Evolutionary conservation across 257 asterid genomes (phyloP).

Genomic region (Marsdenia floribunda): DNA sequence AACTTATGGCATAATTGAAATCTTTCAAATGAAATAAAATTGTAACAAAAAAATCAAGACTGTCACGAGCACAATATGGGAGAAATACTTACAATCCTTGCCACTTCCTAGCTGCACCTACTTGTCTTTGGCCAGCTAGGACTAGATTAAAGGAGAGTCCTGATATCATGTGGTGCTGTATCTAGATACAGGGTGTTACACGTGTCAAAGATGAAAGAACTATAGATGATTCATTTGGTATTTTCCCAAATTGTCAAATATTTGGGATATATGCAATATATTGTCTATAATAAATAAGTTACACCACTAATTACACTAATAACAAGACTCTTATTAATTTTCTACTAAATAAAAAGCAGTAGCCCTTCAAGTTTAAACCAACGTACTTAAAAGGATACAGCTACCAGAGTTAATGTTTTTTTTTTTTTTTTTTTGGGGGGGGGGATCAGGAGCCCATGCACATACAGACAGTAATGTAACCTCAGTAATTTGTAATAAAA

Average conservation of each 20-base stretch:
- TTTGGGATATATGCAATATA: not conserved
- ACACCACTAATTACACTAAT: not conserved
- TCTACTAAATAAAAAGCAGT: not conserved
- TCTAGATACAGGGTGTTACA: not conserved
- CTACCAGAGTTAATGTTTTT: too few species aligned
- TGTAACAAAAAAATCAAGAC: not conserved
- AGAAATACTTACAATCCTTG: not conserved
- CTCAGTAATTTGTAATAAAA: not conserved
- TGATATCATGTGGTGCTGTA: not conserved
- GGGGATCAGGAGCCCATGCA: too few species aligned
- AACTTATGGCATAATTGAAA: not conserved
- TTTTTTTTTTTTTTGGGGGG: too few species aligned
- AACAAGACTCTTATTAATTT: not conserved
- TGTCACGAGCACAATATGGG: not conserved
- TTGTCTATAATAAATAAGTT: too few species aligned
- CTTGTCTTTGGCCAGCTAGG: not conserved
- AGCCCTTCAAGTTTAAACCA: not conserved
- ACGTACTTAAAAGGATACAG: not conserved
- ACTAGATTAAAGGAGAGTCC: not conserved
- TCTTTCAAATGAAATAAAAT: not conserved
- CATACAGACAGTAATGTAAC: not conserved
- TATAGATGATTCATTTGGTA: not conserved
- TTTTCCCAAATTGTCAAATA: not conserved
- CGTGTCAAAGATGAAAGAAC: not conserved
- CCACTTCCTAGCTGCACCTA: not conserved